Evolutionary conservation across 2,329 filamentous ascomycete genomes (phyloP).

Genomic region (Colletotrichum tropicale): DNA sequence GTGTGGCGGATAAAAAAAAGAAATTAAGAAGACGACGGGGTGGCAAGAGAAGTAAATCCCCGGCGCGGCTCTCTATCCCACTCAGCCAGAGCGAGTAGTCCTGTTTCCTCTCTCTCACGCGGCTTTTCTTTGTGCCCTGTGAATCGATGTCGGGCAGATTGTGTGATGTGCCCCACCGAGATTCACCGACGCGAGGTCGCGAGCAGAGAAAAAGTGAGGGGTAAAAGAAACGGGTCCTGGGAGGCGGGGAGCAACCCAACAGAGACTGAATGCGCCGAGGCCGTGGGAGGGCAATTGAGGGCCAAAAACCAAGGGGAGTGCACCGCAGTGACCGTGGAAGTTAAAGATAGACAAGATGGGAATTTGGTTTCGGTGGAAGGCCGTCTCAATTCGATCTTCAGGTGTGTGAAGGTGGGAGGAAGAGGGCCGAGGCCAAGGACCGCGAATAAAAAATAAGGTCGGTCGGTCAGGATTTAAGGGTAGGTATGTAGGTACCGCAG

Average conservation of each 20-base stretch:
- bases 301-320: neutral
- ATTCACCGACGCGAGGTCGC: constrained; percentile 23
- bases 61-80: neutral
- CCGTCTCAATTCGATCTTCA: neutral
- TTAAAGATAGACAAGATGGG: neutral
- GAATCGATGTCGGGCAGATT: constrained; percentile 20
- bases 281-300: constrained; percentile 9
- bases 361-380: constrained; percentile 5
- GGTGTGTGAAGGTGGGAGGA: constrained; percentile 20
- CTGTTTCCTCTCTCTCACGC: constrained; percentile 1
- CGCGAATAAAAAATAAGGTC: constrained; percentile 22
- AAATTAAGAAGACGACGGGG: neutral
- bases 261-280: constrained; percentile 13
- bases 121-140: constrained; percentile 6
- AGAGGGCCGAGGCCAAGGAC: constrained; percentile 20
- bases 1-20: neutral
- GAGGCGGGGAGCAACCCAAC: constrained; percentile 3
- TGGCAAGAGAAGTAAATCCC: neutral
- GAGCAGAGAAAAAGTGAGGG: constrained; percentile 20
- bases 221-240: constrained; percentile 19
- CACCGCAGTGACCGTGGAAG: neutral
- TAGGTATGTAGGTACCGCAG: neutral
- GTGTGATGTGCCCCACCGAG: constrained; percentile 23
- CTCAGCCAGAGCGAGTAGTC: neutral
- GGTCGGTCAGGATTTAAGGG: constrained; percentile 20